These are phyloP conservation scores for Neofusicoccum cordaticola DNA, from an alignment of 2,329 filamentous ascomycete species.

Conservation along the genomic window DNA sequence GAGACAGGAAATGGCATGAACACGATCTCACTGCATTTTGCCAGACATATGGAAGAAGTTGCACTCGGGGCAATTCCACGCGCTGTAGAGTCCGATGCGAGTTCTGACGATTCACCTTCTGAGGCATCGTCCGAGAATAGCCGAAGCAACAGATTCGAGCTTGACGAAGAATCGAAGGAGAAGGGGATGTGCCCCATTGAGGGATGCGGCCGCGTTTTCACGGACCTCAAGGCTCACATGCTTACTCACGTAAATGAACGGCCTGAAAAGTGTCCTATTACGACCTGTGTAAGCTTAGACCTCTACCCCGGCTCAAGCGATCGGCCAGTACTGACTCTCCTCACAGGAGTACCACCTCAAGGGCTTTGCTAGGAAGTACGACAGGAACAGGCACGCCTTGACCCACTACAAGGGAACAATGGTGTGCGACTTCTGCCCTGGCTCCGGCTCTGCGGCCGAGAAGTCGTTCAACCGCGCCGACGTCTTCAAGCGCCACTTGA, in stretches of 20 bases:
- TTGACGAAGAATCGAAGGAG: slow-evolving; percentile 54
- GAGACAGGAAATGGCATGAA: slow-evolving; percentile 19
- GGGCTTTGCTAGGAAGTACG: slow-evolving; percentile 91
- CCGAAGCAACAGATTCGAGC: slow-evolving; percentile 40
- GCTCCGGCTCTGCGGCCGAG: slow-evolving; percentile 81
- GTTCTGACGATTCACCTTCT: background rate
- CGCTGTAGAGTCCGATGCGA: slow-evolving; percentile 19
- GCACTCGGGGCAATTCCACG: slow-evolving; percentile 23
- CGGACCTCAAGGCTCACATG: slow-evolving; percentile 91
- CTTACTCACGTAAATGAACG: slow-evolving; percentile 88
- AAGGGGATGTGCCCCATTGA: slow-evolving; percentile 75
- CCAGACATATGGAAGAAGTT: slow-evolving; percentile 28
- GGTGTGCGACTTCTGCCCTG: slow-evolving; percentile 93
- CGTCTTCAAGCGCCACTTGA: slow-evolving; percentile 92
- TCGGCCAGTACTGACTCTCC: background rate
- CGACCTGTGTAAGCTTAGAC: slow-evolving; percentile 57
- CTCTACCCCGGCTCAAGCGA: background rate
- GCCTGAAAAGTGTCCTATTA: slow-evolving; percentile 90
- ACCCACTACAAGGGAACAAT: slow-evolving; percentile 97
- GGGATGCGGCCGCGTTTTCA: slow-evolving; percentile 82
- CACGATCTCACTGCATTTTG: slow-evolving; percentile 22
- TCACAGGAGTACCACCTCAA: slow-evolving; percentile 77
- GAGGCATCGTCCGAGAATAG: slow-evolving; percentile 40
- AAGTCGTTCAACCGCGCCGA: slow-evolving; percentile 96
- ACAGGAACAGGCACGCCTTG: slow-evolving; percentile 90